A percentile compares a stretch with the other conserved stretches of the same genome.
Evolutionary conservation across 192 early-diverging fungal genomes (phyloP).

Genomic region (Coemansia sp.): DNA sequence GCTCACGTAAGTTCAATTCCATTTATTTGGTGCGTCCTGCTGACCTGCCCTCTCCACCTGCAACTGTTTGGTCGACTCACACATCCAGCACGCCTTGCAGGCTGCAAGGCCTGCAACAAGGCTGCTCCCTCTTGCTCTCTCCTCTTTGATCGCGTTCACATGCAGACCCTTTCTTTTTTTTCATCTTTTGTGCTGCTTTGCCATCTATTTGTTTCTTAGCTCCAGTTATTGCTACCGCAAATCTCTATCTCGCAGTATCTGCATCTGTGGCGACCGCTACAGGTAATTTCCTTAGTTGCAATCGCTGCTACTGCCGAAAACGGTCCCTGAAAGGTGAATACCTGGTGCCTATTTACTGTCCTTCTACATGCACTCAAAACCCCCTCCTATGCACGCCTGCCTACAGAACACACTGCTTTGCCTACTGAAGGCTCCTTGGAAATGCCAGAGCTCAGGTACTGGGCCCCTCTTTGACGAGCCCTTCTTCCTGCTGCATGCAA

Average conservation of each 20-base stretch:
- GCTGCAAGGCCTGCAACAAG: slow-evolving; percentile 8
- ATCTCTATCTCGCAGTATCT: slow-evolving; percentile 8
- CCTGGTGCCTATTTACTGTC: not conserved
- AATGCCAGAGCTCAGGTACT: not conserved
- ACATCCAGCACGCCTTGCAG: slow-evolving; percentile 14
- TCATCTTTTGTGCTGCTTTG: not conserved
- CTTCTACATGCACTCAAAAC: slow-evolving; percentile 1
- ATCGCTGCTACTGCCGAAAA: not conserved
- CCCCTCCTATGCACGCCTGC: slow-evolving; percentile 4
- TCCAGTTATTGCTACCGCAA: not conserved
- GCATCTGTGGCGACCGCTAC: slow-evolving; percentile 13
- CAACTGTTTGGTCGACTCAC: slow-evolving; percentile 3
- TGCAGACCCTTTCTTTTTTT: not conserved
- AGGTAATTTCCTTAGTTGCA: slow-evolving; percentile 1
- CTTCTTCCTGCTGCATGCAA: not conserved
- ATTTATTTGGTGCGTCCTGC: slow-evolving; percentile 7
- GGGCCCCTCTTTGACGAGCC: not conserved
- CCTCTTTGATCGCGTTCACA: slow-evolving; percentile 10
- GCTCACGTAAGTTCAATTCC: not conserved
- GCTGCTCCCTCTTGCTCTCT: not conserved
- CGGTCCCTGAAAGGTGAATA: not conserved
- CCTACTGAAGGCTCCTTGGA: slow-evolving; percentile 2
- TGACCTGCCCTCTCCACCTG: not conserved
- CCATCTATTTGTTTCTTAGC: slow-evolving; percentile 2
- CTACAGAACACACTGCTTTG: not conserved